Conservation (phyloP, 169 alveolate species). For the Prorocentrum cordatum region DNA sequence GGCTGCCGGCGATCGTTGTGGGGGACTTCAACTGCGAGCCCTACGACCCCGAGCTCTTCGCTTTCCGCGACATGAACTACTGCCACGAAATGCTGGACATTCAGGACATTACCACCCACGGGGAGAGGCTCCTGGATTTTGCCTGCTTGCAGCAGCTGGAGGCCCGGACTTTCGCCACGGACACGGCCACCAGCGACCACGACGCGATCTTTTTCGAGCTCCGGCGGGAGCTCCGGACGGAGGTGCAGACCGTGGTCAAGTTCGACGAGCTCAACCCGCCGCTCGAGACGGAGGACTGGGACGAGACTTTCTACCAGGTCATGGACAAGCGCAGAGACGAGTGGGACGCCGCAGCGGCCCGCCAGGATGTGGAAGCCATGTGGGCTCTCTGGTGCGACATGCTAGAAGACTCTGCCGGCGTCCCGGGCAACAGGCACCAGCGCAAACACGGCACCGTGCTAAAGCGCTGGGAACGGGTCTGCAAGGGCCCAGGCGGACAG, state of each 20-base stretch:
- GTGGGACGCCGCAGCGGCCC: neutral
- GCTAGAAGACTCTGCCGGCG: neutral
- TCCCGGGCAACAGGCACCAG: neutral
- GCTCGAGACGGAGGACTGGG: neutral
- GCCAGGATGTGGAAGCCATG: neutral
- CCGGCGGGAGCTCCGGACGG: neutral
- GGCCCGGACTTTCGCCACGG: neutral
- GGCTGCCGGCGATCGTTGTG: neutral
- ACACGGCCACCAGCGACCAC: neutral
- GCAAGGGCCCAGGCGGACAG: neutral
- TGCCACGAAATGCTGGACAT: neutral
- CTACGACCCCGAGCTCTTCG: neutral
- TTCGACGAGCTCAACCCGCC: neutral
- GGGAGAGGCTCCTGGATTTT: neutral
- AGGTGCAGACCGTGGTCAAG: neutral
- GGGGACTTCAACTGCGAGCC: conserved; percentile 5
- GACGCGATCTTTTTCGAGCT: neutral
- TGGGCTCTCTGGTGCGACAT: neutral
- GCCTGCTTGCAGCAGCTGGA: neutral
- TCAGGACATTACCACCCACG: neutral
- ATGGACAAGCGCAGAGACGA: neutral
- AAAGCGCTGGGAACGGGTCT: neutral
- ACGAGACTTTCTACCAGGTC: neutral
- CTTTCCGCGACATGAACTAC: neutral
- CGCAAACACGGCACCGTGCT: neutral